Conservation (phyloP, 2,329 filamentous ascomycete genomes). For the Pseudomassariella vexata region DNA sequence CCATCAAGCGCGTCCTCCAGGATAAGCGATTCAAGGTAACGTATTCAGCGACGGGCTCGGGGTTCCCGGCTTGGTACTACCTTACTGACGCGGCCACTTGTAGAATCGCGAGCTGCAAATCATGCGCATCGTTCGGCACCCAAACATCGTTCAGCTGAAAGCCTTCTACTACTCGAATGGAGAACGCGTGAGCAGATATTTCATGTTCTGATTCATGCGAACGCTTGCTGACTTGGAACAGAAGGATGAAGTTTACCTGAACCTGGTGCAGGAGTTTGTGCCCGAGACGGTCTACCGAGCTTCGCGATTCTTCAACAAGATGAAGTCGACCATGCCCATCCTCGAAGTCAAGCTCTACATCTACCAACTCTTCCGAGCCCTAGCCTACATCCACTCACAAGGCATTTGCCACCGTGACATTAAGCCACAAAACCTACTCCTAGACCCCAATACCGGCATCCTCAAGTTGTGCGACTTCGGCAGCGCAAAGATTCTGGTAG, state of each 20-base stretch:
- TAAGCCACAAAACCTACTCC: constrained; percentile 94
- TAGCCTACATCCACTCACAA: constrained; percentile 98
- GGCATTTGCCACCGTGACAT: constrained; percentile 99
- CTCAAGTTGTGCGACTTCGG: constrained; percentile 98
- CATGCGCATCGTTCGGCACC: constrained; percentile 98
- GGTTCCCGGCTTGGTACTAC: background rate
- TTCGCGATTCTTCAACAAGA: constrained; percentile 98
- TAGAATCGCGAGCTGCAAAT: constrained; percentile 99
- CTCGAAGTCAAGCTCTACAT: constrained; percentile 99
- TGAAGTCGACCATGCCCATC: constrained; percentile 99
- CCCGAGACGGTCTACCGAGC: constrained; percentile 98
- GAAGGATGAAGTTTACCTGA: constrained; percentile 99
- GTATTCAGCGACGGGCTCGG: constrained; percentile 3
- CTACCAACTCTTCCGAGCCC: constrained; percentile 96
- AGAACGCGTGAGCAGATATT: constrained; percentile 67
- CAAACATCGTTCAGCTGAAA: constrained; percentile 98
- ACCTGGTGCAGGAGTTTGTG: constrained; percentile 95
- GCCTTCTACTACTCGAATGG: constrained; percentile 99
- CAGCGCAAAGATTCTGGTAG: constrained; percentile 95
- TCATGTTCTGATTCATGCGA: constrained; percentile 5
- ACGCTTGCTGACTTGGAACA: constrained; percentile 29
- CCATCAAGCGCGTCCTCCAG: constrained; percentile 97
- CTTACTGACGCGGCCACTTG: constrained; percentile 2
- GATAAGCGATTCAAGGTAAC: constrained; percentile 99
- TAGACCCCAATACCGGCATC: constrained; percentile 86